phyloP scores from a whole-genome alignment of 202 grass and related monocot genomes.

The Carex arenaria region DNA sequence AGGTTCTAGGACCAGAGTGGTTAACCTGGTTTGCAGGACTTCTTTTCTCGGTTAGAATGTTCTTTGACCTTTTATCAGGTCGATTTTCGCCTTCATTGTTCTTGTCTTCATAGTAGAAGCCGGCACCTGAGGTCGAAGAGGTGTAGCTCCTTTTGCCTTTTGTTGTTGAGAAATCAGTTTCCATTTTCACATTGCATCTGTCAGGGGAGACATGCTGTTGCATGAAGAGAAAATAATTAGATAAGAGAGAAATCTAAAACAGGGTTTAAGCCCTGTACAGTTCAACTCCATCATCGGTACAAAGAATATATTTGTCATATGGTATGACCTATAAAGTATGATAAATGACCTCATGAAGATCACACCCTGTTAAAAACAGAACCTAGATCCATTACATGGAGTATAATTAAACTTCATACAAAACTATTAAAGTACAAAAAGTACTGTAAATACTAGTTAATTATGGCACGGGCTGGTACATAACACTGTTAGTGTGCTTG shows the following conservation, averaged over 20 bases:
- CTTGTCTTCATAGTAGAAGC: conserved; percentile 1
- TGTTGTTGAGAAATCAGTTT: not conserved
- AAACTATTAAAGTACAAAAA: not conserved
- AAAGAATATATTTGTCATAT: not conserved
- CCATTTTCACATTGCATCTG: not conserved
- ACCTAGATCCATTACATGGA: not conserved
- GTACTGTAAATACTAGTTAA: not conserved
- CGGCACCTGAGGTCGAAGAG: conserved; percentile 25
- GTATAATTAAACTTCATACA: not conserved
- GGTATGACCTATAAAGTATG: not conserved
- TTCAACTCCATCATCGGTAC: not conserved
- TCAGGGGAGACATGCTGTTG: not conserved
- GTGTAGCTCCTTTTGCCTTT: not conserved
- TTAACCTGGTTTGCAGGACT: not conserved
- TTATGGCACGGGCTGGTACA: not conserved
- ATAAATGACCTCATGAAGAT: not conserved
- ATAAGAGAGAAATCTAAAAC: not conserved
- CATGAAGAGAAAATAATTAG: not conserved
- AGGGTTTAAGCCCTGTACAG: not conserved
- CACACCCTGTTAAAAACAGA: not conserved
- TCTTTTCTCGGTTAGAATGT: conserved; percentile 33
- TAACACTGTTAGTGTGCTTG: not conserved
- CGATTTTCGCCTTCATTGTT: not conserved
- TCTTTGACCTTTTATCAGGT: conserved; percentile 45
- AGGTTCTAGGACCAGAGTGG: not conserved